Percentiles rank a stretch among this genome's conserved stretches.
phyloP scores from a whole-genome alignment of 2,329 filamentous ascomycete species.

The Hyphodiscus sp. region DNA sequence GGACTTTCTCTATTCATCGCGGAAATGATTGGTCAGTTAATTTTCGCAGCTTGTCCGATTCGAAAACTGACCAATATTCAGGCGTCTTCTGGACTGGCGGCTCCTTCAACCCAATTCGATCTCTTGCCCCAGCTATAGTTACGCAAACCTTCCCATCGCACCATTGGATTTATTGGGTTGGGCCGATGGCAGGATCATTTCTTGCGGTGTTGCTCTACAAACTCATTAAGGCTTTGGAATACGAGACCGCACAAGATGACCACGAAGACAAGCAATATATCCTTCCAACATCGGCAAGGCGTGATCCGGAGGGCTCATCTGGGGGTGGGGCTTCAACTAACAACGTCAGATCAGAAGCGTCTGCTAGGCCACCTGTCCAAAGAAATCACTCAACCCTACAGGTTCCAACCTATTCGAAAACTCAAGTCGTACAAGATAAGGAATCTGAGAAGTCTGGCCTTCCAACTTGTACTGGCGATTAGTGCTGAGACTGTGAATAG shows the following conservation, averaged over 20 bases:
- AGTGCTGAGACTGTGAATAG: not conserved
- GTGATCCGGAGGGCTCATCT: not conserved
- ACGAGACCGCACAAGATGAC: not conserved
- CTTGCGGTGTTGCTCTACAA: not conserved
- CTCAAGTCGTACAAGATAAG: not conserved
- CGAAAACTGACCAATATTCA: not conserved
- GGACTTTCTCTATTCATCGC: constrained; percentile 40
- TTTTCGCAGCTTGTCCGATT: not conserved
- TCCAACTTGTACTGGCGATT: not conserved
- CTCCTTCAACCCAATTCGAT: constrained; percentile 39
- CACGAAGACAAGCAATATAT: not conserved
- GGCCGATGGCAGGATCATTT: not conserved
- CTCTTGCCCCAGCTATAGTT: constrained; percentile 39
- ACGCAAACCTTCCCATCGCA: constrained; percentile 34
- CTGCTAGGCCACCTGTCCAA: not conserved
- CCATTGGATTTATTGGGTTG: constrained; percentile 40
- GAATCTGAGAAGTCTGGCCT: not conserved
- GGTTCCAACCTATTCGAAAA: not conserved
- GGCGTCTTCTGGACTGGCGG: constrained; percentile 42
- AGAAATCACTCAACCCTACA: not conserved
- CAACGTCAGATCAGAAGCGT: not conserved
- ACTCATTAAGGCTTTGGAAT: not conserved
- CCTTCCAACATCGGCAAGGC: not conserved
- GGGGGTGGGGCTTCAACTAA: not conserved
- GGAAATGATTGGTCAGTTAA: constrained; percentile 32